phyloP scores from a whole-genome alignment of 2,329 filamentous ascomycete species.

The Clonostachys rosea region DNA sequence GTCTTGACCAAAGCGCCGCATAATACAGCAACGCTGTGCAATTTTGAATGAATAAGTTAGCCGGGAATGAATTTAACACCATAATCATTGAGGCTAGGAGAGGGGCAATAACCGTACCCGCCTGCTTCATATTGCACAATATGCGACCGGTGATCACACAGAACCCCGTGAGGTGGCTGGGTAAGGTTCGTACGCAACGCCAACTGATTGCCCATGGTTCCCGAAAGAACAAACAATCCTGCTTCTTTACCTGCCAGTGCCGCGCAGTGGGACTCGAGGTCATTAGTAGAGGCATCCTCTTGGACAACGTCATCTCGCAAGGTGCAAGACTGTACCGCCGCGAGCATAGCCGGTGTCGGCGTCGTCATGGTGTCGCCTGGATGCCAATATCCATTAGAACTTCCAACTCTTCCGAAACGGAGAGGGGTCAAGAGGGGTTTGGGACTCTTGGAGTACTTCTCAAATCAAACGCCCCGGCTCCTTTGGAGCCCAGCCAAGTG shows the following conservation, averaged over 20 bases:
- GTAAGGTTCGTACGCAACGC: slow-evolving; percentile 72
- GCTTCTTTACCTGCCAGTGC: slow-evolving; percentile 70
- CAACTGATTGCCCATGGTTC: slow-evolving; percentile 93
- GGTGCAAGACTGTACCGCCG: slow-evolving; percentile 68
- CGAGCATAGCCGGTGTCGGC: slow-evolving; percentile 76
- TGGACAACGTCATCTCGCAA: slow-evolving; percentile 80
- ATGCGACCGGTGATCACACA: slow-evolving; percentile 77
- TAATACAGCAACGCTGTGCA: slow-evolving; percentile 59
- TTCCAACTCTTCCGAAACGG: background rate
- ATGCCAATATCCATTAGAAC: background rate
- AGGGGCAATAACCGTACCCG: slow-evolving; percentile 34
- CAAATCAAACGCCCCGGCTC: slow-evolving; percentile 30
- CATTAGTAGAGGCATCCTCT: slow-evolving; percentile 74
- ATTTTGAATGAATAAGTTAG: background rate
- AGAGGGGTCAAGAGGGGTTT: background rate
- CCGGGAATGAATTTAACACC: background rate
- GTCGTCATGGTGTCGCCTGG: slow-evolving; percentile 59
- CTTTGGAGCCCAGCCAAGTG: slow-evolving; percentile 29
- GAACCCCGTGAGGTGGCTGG: slow-evolving; percentile 74
- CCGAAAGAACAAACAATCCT: slow-evolving; percentile 77
- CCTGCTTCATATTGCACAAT: slow-evolving; percentile 66
- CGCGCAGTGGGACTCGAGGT: slow-evolving; percentile 72
- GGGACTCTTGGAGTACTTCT: slow-evolving; percentile 22
- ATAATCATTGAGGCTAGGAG: background rate
- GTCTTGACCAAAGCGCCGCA: slow-evolving; percentile 67